Conservation (phyloP, 805 yeast species). For the Metschnikowia sp. region DNA sequence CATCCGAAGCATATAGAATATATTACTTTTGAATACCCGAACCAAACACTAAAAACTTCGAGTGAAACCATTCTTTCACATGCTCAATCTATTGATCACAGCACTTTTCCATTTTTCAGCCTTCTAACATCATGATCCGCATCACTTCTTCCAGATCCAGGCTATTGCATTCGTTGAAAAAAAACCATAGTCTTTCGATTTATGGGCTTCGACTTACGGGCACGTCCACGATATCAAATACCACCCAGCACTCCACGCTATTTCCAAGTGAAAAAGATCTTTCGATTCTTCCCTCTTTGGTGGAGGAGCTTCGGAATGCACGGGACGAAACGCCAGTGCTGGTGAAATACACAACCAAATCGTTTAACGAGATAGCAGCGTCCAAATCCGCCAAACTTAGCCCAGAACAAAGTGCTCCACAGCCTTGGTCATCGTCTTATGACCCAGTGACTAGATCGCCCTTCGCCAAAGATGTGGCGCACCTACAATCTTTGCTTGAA, state of each 20-base stretch:
- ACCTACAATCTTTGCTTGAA: conserved; percentile 74
- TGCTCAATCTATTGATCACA: no score
- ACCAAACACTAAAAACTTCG: no score
- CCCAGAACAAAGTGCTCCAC: conserved; percentile 11
- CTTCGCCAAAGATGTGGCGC: conserved; percentile 54
- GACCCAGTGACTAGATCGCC: conserved; percentile 42
- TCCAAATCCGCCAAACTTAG: conserved; percentile 5
- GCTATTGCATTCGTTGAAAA: conserved; percentile 6
- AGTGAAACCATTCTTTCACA: no score
- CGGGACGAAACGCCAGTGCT: neutral
- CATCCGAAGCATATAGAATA: neutral
- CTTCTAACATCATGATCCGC: conserved; percentile 4
- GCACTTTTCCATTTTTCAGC: neutral
- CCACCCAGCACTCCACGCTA: neutral
- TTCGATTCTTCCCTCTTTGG: conserved; percentile 12
- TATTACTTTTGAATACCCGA: no score
- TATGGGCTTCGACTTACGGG: neutral
- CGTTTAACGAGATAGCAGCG: conserved; percentile 16
- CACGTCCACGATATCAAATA: conserved; percentile 1
- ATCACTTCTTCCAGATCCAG: conserved; percentile 1
- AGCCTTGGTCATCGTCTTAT: conserved; percentile 40
- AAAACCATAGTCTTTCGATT: neutral
- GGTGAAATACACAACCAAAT: conserved; percentile 7
- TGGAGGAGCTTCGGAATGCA: conserved; percentile 15
- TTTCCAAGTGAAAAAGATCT: conserved; percentile 6